A percentile compares a stretch with the other conserved stretches of the same genome.
These are phyloP conservation scores for Teunomyces atbi DNA, from an alignment of 805 yeast species.

Conservation along the genomic window DNA sequence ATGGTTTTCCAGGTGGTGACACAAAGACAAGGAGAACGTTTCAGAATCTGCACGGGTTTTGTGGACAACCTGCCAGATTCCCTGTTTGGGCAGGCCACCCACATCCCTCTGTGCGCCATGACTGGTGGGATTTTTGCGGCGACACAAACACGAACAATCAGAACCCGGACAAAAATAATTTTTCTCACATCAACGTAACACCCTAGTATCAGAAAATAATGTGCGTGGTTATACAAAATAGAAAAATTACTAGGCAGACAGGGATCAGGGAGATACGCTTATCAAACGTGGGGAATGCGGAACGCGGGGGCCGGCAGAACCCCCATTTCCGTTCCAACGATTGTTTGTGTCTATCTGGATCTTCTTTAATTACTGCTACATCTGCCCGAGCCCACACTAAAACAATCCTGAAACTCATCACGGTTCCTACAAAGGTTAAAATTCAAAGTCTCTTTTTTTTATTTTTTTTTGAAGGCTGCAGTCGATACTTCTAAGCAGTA, in stretches of 20 bases:
- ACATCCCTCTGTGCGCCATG: not conserved
- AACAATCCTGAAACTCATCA: not conserved
- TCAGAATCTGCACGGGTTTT: conserved; percentile 3
- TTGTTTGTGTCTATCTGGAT: too few relatives aligned
- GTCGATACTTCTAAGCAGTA: conserved; percentile 27
- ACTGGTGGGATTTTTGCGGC: not conserved
- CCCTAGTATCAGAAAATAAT: too few relatives aligned
- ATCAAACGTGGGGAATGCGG: too few relatives aligned
- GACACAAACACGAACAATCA: not conserved
- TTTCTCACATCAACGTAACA: too few relatives aligned
- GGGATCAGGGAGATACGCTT: too few relatives aligned
- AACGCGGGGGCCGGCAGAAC: too few relatives aligned
- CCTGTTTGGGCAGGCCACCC: not conserved
- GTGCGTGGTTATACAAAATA: too few relatives aligned
- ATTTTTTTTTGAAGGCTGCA: too few relatives aligned
- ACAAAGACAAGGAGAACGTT: not conserved
- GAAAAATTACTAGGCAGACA: too few relatives aligned
- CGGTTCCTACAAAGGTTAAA: not conserved
- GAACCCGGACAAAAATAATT: not conserved
- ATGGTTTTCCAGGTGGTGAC: conserved; percentile 2
- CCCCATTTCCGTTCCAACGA: too few relatives aligned
- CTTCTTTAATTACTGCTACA: too few relatives aligned
- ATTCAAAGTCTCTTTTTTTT: not conserved
- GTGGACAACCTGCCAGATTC: not conserved
- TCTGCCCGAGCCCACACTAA: not conserved